These are phyloP conservation scores for Claviceps humidiphila DNA, from an alignment of 2,329 filamentous ascomycete species.

Conservation along the genomic window DNA sequence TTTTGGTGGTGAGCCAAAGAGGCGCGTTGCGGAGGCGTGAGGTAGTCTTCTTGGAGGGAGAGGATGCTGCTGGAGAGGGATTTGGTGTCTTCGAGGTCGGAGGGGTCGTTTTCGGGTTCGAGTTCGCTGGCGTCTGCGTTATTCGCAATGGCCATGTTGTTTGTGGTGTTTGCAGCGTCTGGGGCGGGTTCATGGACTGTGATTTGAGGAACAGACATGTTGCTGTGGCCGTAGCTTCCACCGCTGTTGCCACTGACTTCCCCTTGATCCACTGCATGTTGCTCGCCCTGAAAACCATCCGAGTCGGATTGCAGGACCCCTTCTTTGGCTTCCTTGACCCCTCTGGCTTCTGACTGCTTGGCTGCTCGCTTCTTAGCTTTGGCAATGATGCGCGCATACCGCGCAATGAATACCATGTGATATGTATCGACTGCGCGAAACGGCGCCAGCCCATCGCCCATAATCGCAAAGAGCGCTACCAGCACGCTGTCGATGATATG, in stretches of 20 bases:
- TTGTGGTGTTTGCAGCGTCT: background rate
- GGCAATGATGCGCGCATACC: slow-evolving; percentile 35
- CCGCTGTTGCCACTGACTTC: slow-evolving; percentile 8
- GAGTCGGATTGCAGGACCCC: too few species aligned
- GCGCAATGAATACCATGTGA: slow-evolving; percentile 72
- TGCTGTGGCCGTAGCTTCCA: background rate
- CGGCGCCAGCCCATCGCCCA: slow-evolving; percentile 57
- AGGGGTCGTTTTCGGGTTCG: background rate
- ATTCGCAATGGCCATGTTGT: background rate
- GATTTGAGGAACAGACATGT: background rate
- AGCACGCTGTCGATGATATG: slow-evolving; percentile 59
- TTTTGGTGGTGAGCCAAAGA: slow-evolving; percentile 62
- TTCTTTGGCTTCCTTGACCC: too few species aligned
- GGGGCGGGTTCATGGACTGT: background rate
- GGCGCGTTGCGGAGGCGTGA: slow-evolving; percentile 52
- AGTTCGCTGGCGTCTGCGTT: background rate
- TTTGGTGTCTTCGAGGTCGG: slow-evolving; percentile 23
- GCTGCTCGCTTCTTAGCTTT: slow-evolving; percentile 28
- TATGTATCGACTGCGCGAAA: slow-evolving; percentile 75
- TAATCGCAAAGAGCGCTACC: slow-evolving; percentile 56
- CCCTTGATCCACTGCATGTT: background rate
- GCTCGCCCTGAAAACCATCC: too few species aligned
- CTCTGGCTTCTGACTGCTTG: background rate
- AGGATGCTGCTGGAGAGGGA: slow-evolving; percentile 18
- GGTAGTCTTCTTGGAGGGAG: slow-evolving; percentile 43